Base-by-base conservation (phyloP, 768 basidiomycete species). In the Vararia minispora region DNA sequence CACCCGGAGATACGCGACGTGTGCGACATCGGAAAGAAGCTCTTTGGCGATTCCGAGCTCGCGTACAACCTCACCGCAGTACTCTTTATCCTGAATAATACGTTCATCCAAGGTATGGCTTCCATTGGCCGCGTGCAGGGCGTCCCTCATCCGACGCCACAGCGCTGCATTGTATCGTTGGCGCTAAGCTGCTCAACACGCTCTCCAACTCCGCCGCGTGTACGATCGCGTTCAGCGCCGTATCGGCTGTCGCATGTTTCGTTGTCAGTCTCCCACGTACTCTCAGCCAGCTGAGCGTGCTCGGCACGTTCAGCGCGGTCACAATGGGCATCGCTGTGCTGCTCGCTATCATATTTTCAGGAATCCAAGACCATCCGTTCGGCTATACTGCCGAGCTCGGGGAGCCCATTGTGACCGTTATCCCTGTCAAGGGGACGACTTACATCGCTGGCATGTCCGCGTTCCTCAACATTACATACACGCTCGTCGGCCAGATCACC, bases 1-100 rank as follows among this genome's bases (percentile, higher is more conserved):
- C 63, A 73, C 42, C 70, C 70, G 1, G 65, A 71, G 44, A 53
- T 67, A 10, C 61, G 61, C 10, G 68, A 72, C 37, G 65, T 71
- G 13, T 71, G 69, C 50, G 69, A 73, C 46, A 69, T 73, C 30
- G 69, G 68, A 2, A 58, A 56, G 28, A 54, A 60, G 33, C 60
- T 73, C 23, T 72, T 69, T 36, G 62, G 65, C 9, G 63, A 69
- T 24, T 68, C 69, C 0, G 44, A 64, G 28, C 41, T 62, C 31
- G 71, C 68, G 3, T 72, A 70, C 52, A 68, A 72, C 35, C 44
- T 63, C 23, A 72, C 71, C 1, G 66, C 64, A 3, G 53, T 70
- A 22, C 68, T 75, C 57, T 66, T 75, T 50, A 54, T 73, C 33
- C 52, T 70, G 30, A 75, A 75, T 55, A 74, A 72, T 50, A 68